These are phyloP conservation scores for Pulveroboletus sp. DNA, from an alignment of 768 basidiomycete species.

Conservation along the genomic window DNA sequence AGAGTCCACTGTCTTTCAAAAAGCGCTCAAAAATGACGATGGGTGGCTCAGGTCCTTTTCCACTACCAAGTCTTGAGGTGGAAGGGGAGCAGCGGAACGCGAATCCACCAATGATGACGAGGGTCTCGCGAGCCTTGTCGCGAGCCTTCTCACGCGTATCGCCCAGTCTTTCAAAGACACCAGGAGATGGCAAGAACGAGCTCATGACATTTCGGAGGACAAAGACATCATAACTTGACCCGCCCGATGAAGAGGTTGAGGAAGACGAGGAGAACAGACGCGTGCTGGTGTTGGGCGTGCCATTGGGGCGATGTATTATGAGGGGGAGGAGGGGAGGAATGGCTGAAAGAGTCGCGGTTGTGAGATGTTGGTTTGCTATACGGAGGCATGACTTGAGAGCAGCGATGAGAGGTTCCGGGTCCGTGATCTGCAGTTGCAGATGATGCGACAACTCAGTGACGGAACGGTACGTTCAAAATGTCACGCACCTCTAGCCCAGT, in stretches of 20 bases:
- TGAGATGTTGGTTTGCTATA: constrained; percentile 77
- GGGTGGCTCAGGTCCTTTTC: constrained; percentile 68
- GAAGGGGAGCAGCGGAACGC: constrained; percentile 57
- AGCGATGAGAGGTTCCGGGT: constrained; percentile 65
- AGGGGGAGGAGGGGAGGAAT: constrained; percentile 64
- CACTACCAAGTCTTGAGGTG: constrained; percentile 42
- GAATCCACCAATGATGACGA: constrained; percentile 71
- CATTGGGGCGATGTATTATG: constrained; percentile 44
- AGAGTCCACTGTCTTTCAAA: constrained; percentile 66
- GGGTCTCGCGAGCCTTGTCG: constrained; percentile 67
- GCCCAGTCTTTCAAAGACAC: constrained; percentile 78
- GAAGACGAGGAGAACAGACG: constrained; percentile 49
- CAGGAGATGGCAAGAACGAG: constrained; percentile 71
- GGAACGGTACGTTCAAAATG: constrained; percentile 6
- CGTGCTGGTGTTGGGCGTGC: constrained; percentile 22
- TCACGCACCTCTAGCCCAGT: constrained; percentile 58
- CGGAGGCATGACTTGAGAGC: constrained; percentile 72
- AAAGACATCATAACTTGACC: constrained; percentile 46
- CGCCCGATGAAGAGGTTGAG: constrained; percentile 44
- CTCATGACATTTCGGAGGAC: constrained; percentile 64
- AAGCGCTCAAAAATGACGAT: constrained; percentile 65
- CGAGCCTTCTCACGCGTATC: constrained; percentile 69
- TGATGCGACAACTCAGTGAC: constrained; percentile 12
- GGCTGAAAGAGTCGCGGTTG: constrained; percentile 69
- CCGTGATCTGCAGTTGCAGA: constrained; percentile 51